A percentile compares a stretch with the other conserved stretches of the same genome.
Conservation (phyloP, 768 basidiomycete genomes). For the Cubamyces lactineus region DNA sequence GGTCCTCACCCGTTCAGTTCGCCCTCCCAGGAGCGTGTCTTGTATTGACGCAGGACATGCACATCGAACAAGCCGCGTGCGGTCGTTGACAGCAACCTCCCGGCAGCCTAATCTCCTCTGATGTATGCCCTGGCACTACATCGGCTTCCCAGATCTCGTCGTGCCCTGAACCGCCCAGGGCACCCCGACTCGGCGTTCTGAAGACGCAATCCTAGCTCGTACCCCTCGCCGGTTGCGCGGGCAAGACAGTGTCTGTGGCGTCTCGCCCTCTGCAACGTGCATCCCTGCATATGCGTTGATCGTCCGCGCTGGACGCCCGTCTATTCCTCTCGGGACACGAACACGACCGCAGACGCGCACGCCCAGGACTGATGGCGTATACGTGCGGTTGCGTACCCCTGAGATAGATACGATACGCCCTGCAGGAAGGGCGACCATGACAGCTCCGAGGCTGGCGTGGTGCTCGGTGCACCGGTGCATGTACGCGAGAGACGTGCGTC, state of each 20-base stretch:
- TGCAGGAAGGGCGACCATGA: background rate
- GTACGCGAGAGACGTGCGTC: background rate
- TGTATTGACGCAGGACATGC: conserved; percentile 1
- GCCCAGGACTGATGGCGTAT: background rate
- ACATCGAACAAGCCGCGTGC: background rate
- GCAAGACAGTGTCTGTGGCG: conserved; percentile 1
- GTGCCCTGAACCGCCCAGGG: conserved; percentile 14
- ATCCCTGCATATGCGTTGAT: conserved; percentile 1
- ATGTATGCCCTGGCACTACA: conserved; percentile 14
- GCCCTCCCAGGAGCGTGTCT: background rate
- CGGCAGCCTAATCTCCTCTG: conserved; percentile 15
- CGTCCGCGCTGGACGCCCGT: background rate
- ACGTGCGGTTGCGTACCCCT: background rate
- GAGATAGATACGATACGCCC: conserved; percentile 1
- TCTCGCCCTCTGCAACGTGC: conserved; percentile 7
- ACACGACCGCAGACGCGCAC: background rate
- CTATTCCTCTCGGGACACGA: background rate
- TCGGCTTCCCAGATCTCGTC: conserved; percentile 16
- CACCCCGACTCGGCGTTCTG: conserved; percentile 12
- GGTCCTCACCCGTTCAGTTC: background rate
- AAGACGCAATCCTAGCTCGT: background rate
- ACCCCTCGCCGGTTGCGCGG: conserved; percentile 8
- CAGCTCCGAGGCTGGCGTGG: conserved; percentile 1
- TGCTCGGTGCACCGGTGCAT: background rate
- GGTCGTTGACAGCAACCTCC: background rate